Percentiles rank a stretch among this genome's conserved stretches.
Conservation (phyloP, 2,329 filamentous ascomycete species). For the Didymella lethalis region DNA sequence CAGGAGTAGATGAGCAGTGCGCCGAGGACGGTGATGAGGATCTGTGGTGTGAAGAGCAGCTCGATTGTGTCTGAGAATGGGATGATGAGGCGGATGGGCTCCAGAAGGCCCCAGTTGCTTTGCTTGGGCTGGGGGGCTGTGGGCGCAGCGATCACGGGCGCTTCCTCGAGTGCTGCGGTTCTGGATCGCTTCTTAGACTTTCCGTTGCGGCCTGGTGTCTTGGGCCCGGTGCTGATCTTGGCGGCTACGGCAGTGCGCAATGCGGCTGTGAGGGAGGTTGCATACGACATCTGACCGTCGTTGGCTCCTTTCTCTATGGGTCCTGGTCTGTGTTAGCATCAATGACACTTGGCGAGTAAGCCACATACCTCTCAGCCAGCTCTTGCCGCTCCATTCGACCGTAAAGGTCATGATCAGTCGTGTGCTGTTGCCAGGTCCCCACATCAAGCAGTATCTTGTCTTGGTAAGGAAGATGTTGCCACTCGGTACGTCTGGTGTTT, state of each 20-base stretch:
- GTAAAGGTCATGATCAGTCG: slow-evolving; percentile 86
- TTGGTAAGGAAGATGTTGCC: slow-evolving; percentile 92
- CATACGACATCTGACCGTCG: slow-evolving; percentile 85
- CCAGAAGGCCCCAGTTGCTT: slow-evolving; percentile 76
- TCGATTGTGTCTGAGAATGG: slow-evolving; percentile 74
- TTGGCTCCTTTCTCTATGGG: slow-evolving; percentile 96
- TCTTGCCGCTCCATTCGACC: slow-evolving; percentile 97
- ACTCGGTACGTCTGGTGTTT: slow-evolving; percentile 93
- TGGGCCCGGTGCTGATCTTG: slow-evolving; percentile 59
- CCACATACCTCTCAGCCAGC: slow-evolving; percentile 87
- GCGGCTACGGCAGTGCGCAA: slow-evolving; percentile 77
- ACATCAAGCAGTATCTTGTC: slow-evolving; percentile 92
- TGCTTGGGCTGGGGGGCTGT: slow-evolving; percentile 40
- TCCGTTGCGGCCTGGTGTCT: slow-evolving; percentile 58
- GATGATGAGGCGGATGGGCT: slow-evolving; percentile 76
- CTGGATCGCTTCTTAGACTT: slow-evolving; percentile 65
- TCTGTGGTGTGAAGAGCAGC: slow-evolving; percentile 77
- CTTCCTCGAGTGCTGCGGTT: slow-evolving; percentile 59
- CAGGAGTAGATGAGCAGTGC: slow-evolving; percentile 55
- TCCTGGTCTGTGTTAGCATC: slow-evolving; percentile 60
- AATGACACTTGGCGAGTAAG: background rate
- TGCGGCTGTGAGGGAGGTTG: slow-evolving; percentile 77
- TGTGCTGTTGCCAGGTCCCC: slow-evolving; percentile 87
- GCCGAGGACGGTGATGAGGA: slow-evolving; percentile 77
- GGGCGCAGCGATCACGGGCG: slow-evolving; percentile 47